A percentile compares a stretch with the other conserved stretches of the same genome.
These are phyloP conservation scores for Digitaria exilis DNA, from an alignment of 202 grass and related monocot genomes.

Conservation along the genomic window DNA sequence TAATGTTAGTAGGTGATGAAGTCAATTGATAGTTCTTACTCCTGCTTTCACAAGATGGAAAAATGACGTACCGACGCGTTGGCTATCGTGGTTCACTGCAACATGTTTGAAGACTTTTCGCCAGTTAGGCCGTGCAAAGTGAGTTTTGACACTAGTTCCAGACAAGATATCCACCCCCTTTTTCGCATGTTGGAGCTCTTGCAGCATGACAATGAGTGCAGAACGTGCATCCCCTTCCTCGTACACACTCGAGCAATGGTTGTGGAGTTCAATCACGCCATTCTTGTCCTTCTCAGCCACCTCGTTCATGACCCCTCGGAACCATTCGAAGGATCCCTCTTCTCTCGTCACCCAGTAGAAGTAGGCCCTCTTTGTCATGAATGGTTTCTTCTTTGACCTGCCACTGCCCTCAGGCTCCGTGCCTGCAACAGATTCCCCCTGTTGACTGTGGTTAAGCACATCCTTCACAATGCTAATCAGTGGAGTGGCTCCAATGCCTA, in stretches of 20 bases:
- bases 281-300: constrained; percentile 83
- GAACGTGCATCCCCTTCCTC: constrained; percentile 88
- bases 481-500: constrained; percentile 94
- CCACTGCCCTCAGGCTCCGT: constrained; percentile 36
- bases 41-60: not conserved
- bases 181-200: constrained; percentile 86
- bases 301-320: constrained; percentile 89
- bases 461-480: constrained; percentile 99
- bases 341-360: constrained; percentile 97
- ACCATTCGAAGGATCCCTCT: constrained; percentile 95
- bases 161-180: constrained; percentile 89
- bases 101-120: constrained; percentile 87
- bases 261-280: constrained; percentile 87
- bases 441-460: constrained; percentile 77
- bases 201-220: constrained; percentile 93
- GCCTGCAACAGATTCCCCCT: constrained; percentile 39
- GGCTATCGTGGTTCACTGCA: constrained; percentile 67
- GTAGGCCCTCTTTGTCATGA: constrained; percentile 78
- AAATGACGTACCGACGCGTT: constrained; percentile 58
- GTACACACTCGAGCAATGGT: constrained; percentile 89
- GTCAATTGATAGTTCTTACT: not conserved
- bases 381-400: constrained; percentile 48
- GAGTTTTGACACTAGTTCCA: constrained; percentile 78
- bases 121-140: constrained; percentile 91
- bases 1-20: not conserved